Evolutionary conservation across 2,329 filamentous ascomycete genomes (phyloP).

Genomic region (Metarhizium brunneum): DNA sequence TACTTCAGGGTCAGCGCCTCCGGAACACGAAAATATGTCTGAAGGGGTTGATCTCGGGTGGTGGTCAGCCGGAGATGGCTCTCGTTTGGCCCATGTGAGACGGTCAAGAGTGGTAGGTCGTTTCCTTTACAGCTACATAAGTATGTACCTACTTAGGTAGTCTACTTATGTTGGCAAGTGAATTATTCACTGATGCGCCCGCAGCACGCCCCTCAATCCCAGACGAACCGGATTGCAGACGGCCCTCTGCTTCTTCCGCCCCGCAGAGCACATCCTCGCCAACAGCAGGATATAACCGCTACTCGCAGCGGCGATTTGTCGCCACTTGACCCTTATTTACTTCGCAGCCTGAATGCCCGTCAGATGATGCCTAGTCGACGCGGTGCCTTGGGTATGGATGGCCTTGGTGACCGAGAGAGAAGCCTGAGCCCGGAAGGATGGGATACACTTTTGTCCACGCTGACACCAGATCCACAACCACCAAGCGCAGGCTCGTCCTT

Average conservation of each 20-base stretch:
- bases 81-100: conserved; percentile 7
- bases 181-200: not conserved
- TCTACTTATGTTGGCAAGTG: not conserved
- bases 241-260: not conserved
- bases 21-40: conserved; percentile 7
- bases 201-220: not conserved
- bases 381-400: conserved; percentile 41
- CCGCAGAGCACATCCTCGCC: not conserved
- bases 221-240: not conserved
- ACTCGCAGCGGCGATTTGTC: not conserved
- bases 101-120: conserved; percentile 15
- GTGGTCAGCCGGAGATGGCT: conserved; percentile 14
- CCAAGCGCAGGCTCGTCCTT: conserved; percentile 80
- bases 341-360: conserved; percentile 2
- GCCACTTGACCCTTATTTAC: not conserved
- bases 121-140: not conserved
- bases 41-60: conserved; percentile 13
- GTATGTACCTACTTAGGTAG: no score
- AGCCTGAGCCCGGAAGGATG: conserved; percentile 73
- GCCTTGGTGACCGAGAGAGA: conserved; percentile 74
- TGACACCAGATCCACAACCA: conserved; percentile 72
- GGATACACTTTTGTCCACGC: conserved; percentile 72
- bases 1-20: conserved; percentile 3
- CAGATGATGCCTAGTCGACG: conserved; percentile 2
- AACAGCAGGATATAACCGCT: not conserved